Base-by-base conservation (phyloP, 2,329 filamentous ascomycete genomes). In the Botrytis tulipae region DNA sequence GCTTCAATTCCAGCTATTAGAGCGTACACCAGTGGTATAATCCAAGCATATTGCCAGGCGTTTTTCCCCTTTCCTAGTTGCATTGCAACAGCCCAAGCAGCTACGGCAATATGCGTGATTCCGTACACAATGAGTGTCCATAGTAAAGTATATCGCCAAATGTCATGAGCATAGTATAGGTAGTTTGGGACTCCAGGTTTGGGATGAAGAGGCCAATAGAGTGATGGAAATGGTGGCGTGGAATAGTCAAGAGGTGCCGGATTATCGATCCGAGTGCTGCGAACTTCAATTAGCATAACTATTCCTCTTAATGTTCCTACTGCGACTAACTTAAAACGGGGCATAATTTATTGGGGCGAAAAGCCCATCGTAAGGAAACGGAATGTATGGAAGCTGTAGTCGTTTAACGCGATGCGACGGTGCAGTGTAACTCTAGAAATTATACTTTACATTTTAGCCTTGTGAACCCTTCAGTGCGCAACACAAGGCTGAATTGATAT, bases 71-170 rank as follows among this genome's bases (percentile, higher is more conserved):
- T 81, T 37, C 80, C 79, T 61, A 81, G 85, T 80, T 91, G 89
- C 75, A 91, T 87, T 3, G 86, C 80, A 66, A 90, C 86, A 0
- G 90, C 90, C 81, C 88, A 92, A 1, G 82, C 82, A 0, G 88
- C 87, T 0, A 89, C 89, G 5, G 86, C 82, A 32, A 78, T 57
- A 80, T 93, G 90, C n/a, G 90, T 87, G 6, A 86, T 85, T 10
- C 85, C 87, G 75, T 89, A 91, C 76, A 90, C 86, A 14, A 93
- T 85, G 46, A 93, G 82, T 0, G 90, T 92, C 91, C 91, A 93
- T 80, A 87, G 86, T 7, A 92, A 82, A 1, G 91, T 93, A 81
- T 91, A 92, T 72, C 89, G 88, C 87, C 90, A 91, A 73, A 93
- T 90, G 76, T 92, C 90, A 72, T 80, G 79, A 2, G 87, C 85